phyloP scores from a whole-genome alignment of 2,329 filamentous ascomycete genomes.

The Diaporthe eres region DNA sequence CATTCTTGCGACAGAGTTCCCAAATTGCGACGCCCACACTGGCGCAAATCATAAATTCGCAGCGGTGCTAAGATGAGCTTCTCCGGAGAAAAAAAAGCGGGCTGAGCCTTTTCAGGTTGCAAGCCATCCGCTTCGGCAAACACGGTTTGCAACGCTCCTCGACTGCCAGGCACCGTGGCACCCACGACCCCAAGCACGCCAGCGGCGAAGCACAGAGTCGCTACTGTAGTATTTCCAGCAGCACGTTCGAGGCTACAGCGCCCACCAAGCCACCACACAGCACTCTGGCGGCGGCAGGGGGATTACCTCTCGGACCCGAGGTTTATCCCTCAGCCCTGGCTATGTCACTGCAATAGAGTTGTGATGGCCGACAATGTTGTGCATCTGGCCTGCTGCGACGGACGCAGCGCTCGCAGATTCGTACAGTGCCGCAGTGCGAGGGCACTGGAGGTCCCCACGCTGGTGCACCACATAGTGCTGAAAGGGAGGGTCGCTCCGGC shows the following conservation, averaged over 20 bases:
- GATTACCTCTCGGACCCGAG: constrained; percentile 14
- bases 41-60: constrained; percentile 36
- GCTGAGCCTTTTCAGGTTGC: constrained; percentile 35
- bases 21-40: constrained; percentile 38
- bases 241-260: constrained; percentile 10
- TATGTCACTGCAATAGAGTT: constrained; percentile 24
- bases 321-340: constrained; percentile 27
- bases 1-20: constrained; percentile 38
- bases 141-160: constrained; percentile 44
- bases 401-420: neutral
- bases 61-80: constrained; percentile 37
- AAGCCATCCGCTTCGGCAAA: constrained; percentile 45
- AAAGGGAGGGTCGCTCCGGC: constrained; percentile 21
- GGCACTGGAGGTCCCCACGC: constrained; percentile 19
- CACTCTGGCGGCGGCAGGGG: constrained; percentile 3
- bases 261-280: neutral
- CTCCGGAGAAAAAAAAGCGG: constrained; percentile 34
- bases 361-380: constrained; percentile 36
- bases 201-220: constrained; percentile 1
- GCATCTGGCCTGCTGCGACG: constrained; percentile 33
- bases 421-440: constrained; percentile 22
- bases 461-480: constrained; percentile 16
- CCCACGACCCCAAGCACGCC: constrained; percentile 17
- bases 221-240: constrained; percentile 16
- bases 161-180: constrained; percentile 31